Conservation (phyloP, 106 monocot species). For the Apostasia ramifera region DNA sequence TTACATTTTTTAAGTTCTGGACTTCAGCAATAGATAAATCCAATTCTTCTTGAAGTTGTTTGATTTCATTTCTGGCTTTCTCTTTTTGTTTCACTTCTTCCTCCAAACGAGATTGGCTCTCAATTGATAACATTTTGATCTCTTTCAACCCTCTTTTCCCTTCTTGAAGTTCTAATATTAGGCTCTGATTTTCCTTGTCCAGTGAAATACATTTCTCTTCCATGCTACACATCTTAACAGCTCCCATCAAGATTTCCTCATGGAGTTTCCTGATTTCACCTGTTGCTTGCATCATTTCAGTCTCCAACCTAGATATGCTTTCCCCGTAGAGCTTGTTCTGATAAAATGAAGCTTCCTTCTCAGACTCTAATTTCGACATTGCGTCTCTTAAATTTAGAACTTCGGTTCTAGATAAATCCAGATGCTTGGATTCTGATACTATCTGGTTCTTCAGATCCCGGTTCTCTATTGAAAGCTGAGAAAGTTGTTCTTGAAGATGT, state of each 20-base stretch:
- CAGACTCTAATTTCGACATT: slow-evolving; percentile 32
- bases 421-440: slow-evolving; percentile 27
- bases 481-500: slow-evolving; percentile 1
- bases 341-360: slow-evolving; percentile 50
- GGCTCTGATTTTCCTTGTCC: slow-evolving; percentile 17
- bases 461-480: slow-evolving; percentile 25
- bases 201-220: slow-evolving; percentile 27
- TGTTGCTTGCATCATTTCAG: slow-evolving; percentile 31
- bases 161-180: slow-evolving; percentile 20
- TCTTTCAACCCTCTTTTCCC: slow-evolving; percentile 17
- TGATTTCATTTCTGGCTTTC: neutral
- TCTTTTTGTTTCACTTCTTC: slow-evolving; percentile 12
- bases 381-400: slow-evolving; percentile 27
- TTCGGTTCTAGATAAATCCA: slow-evolving; percentile 31
- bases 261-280: slow-evolving; percentile 50
- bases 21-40: slow-evolving; percentile 7
- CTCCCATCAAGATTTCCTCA: slow-evolving; percentile 34
- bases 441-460: slow-evolving; percentile 39
- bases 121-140: slow-evolving; percentile 11
- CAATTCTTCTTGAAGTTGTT: too few species aligned
- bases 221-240: slow-evolving; percentile 14
- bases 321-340: slow-evolving; percentile 35
- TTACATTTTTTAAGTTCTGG: slow-evolving; percentile 24
- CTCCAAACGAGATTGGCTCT: neutral
- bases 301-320: slow-evolving; percentile 43